phyloP scores from a whole-genome alignment of 805 yeast species.

The Torulaspora quercuum region DNA sequence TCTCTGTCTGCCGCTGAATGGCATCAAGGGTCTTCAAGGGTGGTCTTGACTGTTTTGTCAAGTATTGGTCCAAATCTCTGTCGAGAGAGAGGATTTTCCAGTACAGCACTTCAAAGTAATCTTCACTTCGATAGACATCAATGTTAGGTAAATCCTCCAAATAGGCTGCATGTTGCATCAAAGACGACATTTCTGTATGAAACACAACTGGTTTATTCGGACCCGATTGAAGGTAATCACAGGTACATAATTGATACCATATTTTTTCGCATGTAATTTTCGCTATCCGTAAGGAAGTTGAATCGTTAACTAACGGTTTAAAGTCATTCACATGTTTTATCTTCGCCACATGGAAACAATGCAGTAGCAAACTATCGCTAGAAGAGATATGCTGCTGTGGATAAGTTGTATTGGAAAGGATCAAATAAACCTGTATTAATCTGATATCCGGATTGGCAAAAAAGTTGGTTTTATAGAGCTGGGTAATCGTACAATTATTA shows the following conservation, averaged over 20 bases:
- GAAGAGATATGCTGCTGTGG: conserved; percentile 13
- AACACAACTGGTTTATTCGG: conserved; percentile 23
- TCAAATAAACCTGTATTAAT: conserved; percentile 26
- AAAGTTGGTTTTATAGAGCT: conserved; percentile 22
- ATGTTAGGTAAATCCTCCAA: conserved; percentile 25
- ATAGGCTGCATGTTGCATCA: conserved; percentile 31
- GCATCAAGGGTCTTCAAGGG: conserved; percentile 33
- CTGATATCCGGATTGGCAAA: conserved; percentile 29
- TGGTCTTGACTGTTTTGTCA: conserved; percentile 23
- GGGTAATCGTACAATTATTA: conserved; percentile 17
- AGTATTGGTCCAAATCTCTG: conserved; percentile 32
- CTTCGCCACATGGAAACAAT: conserved; percentile 28
- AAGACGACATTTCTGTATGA: conserved; percentile 29
- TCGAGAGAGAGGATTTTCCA: conserved; percentile 36
- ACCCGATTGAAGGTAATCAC: conserved; percentile 30
- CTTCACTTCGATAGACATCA: conserved; percentile 31
- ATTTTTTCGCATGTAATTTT: conserved; percentile 28
- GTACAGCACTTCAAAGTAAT: conserved; percentile 27
- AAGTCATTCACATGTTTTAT: conserved; percentile 24
- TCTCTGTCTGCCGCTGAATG: conserved; percentile 23
- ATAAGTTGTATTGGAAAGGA: conserved; percentile 30
- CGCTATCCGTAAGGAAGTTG: conserved; percentile 22
- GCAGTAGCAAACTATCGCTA: conserved; percentile 23
- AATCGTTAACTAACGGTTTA: conserved; percentile 24
- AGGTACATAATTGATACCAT: conserved; percentile 30